Conservation (phyloP, 1,284 basidiomycete genomes). For the Microbotryum scabiosae region DNA sequence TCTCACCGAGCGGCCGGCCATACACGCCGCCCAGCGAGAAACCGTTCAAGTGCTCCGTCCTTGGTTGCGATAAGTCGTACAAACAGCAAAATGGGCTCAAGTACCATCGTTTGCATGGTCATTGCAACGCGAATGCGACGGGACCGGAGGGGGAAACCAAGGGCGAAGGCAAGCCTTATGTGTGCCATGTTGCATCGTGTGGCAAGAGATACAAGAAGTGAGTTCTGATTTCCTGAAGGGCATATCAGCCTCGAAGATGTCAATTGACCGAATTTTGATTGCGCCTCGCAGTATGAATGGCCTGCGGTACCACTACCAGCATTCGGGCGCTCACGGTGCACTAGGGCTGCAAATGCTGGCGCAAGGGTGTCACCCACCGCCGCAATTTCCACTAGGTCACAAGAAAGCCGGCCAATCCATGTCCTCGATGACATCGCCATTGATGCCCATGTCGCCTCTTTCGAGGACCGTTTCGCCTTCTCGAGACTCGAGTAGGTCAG, state of each 20-base stretch:
- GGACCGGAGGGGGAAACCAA: slow-evolving; percentile 51
- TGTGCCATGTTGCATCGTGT: slow-evolving; percentile 75
- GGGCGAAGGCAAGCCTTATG: slow-evolving; percentile 68
- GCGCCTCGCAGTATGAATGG: slow-evolving; percentile 63
- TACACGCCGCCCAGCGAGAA: slow-evolving; percentile 48
- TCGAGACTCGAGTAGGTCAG: too few species aligned
- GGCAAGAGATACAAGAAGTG: slow-evolving; percentile 86
- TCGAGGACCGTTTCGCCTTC: too few species aligned
- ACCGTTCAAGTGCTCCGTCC: slow-evolving; percentile 92
- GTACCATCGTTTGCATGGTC: slow-evolving; percentile 91
- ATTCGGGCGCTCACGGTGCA: slow-evolving; percentile 88
- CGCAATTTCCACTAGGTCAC: slow-evolving; percentile 34
- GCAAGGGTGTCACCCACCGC: slow-evolving; percentile 59
- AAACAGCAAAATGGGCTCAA: slow-evolving; percentile 96
- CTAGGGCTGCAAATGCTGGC: slow-evolving; percentile 74
- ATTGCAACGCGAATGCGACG: slow-evolving; percentile 75
- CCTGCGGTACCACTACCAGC: slow-evolving; percentile 87
- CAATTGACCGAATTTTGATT: background rate
- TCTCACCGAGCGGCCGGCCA: slow-evolving; percentile 26
- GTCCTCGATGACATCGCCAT: too few species aligned
- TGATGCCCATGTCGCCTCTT: too few species aligned
- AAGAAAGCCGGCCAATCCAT: slow-evolving; percentile 5
- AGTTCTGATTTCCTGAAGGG: background rate
- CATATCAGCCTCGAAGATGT: too few species aligned
- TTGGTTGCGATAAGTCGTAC: slow-evolving; percentile 96